Percentiles rank a stretch among this genome's conserved stretches.
These are phyloP conservation scores for Leccinum subgranulosum DNA, from an alignment of 768 basidiomycete species.

Conservation along the genomic window DNA sequence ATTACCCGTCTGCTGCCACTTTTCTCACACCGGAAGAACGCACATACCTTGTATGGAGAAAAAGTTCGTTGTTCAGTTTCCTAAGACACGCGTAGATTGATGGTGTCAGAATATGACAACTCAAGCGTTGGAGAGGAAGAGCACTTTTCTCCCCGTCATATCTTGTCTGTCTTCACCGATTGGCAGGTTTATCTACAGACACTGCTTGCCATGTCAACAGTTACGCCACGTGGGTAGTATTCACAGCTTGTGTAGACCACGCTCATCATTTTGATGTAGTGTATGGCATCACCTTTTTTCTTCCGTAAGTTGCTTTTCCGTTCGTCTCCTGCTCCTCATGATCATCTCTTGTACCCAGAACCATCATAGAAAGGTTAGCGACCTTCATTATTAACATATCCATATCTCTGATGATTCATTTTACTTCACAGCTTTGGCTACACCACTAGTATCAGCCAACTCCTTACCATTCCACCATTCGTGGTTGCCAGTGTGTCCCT, in stretches of 20 bases:
- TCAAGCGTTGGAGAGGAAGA: constrained; percentile 41
- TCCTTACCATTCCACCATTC: constrained; percentile 69
- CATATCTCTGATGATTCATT: not conserved
- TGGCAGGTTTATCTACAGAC: constrained; percentile 51
- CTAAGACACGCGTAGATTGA: constrained; percentile 46
- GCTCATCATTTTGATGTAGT: constrained; percentile 36
- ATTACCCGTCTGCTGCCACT: constrained; percentile 34
- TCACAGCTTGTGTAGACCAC: not conserved
- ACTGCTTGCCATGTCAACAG: constrained; percentile 42
- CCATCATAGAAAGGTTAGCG: constrained; percentile 52
- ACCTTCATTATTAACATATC: not conserved
- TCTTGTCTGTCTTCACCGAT: constrained; percentile 52
- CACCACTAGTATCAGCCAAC: constrained; percentile 51
- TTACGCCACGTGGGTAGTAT: constrained; percentile 51
- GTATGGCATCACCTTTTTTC: constrained; percentile 68
- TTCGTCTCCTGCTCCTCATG: not conserved
- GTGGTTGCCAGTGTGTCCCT: constrained; percentile 52
- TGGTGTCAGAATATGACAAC: constrained; percentile 37
- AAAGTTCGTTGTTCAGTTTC: constrained; percentile 7
- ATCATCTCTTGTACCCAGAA: constrained; percentile 32
- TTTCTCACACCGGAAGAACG: constrained; percentile 18
- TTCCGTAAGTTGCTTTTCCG: constrained; percentile 49
- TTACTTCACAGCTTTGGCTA: constrained; percentile 51
- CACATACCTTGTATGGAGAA: constrained; percentile 18
- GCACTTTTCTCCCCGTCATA: constrained; percentile 49